A percentile compares a stretch with the other conserved stretches of the same genome.
Conservation (phyloP, 2,329 filamentous ascomycete species). For the Coniochaeta prunicola region DNA sequence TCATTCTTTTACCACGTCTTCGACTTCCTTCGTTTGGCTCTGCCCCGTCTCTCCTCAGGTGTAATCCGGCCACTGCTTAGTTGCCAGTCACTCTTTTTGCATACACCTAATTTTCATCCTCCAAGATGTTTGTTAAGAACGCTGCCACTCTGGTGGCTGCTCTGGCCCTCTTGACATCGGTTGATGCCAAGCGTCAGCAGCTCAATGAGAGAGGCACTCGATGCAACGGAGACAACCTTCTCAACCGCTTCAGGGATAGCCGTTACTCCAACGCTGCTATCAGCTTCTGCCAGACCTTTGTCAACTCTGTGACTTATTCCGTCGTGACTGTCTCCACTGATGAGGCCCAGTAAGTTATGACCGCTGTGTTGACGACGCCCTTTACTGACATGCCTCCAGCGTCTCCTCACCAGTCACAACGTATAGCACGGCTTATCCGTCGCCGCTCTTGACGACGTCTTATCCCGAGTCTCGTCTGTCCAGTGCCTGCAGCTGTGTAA, state of each 20-base stretch:
- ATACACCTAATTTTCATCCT: background rate
- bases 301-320: conserved; percentile 1
- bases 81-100: background rate
- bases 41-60: background rate
- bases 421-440: conserved; percentile 1
- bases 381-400: background rate
- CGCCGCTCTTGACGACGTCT: background rate
- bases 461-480: background rate
- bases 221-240: conserved; percentile 5
- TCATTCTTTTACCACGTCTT: background rate
- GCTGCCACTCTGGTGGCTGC: background rate
- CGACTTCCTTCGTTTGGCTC: background rate
- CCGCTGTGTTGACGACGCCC: background rate
- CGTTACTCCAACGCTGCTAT: background rate
- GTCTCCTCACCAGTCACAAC: background rate
- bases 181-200: conserved; percentile 2
- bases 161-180: background rate
- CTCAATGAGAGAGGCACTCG: conserved; percentile 1
- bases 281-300: conserved; percentile 3
- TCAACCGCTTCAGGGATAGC: conserved; percentile 6
- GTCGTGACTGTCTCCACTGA: conserved; percentile 2
- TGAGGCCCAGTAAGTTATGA: background rate
- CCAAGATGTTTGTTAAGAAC: background rate
- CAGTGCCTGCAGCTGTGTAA: background rate
- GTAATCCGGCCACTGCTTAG: background rate